Evolutionary conservation across 1,284 basidiomycete genomes (phyloP).

Genomic region (Lignosus rhinocerotis): DNA sequence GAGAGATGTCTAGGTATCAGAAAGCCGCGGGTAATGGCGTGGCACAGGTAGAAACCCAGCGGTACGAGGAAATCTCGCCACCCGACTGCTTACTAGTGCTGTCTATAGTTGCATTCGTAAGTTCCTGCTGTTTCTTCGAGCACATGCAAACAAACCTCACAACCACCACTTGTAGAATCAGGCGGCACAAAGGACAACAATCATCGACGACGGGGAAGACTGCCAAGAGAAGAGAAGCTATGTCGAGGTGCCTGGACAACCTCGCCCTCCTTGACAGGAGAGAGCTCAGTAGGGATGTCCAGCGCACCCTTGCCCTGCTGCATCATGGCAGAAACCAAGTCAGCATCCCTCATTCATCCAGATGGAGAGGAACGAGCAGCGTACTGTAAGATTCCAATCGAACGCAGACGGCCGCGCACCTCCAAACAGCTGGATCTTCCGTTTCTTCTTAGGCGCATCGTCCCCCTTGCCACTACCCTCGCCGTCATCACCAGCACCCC

Average conservation of each 20-base stretch:
- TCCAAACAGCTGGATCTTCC: constrained; percentile 60
- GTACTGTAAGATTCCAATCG: constrained; percentile 38
- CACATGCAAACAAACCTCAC: too few relatives aligned
- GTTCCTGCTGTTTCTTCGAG: too few relatives aligned
- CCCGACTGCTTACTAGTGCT: too few relatives aligned
- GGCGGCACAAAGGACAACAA: neutral
- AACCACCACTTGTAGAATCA: too few relatives aligned
- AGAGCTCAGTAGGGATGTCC: constrained; percentile 62
- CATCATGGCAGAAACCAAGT: neutral
- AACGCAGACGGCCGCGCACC: constrained; percentile 42
- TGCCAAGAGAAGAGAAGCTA: constrained; percentile 28
- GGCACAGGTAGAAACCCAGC: too few relatives aligned
- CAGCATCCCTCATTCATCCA: too few relatives aligned
- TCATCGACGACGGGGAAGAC: constrained; percentile 19
- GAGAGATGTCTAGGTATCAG: too few relatives aligned
- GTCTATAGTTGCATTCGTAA: too few relatives aligned
- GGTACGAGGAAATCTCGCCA: too few relatives aligned
- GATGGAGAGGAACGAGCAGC: neutral
- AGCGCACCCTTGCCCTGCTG: constrained; percentile 34
- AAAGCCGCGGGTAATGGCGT: too few relatives aligned
- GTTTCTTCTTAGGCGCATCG: constrained; percentile 57
- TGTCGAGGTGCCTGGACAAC: constrained; percentile 46
- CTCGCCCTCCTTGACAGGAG: constrained; percentile 59
- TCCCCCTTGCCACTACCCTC: neutral
- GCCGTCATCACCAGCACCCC: constrained; percentile 11